Conservation (phyloP, 1,139 yeast species). For the Kodamaea sp. region DNA sequence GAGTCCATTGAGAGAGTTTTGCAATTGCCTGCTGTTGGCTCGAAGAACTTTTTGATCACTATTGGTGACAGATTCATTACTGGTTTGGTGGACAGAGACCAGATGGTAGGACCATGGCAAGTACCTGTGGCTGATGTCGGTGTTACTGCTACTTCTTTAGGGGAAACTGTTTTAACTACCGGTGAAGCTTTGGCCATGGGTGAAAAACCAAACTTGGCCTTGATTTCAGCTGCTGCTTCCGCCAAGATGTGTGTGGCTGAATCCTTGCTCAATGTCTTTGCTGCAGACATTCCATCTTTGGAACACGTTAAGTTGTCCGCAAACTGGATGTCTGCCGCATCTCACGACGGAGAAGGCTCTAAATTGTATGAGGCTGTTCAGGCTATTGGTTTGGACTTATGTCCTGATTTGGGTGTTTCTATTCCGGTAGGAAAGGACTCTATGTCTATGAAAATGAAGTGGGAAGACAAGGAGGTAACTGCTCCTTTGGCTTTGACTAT, state of each 20-base stretch:
- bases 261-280: conserved; percentile 82
- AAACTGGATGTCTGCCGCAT: conserved; percentile 99
- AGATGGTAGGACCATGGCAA: conserved; percentile 99
- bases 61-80: conserved; percentile 97
- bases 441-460: conserved; percentile 99
- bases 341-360: conserved; percentile 94
- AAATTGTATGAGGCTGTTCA: conserved; percentile 95
- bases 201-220: conserved; percentile 89
- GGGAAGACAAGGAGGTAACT: conserved; percentile 91
- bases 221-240: conserved; percentile 91
- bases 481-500: conserved; percentile 92
- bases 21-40: conserved; percentile 91
- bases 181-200: conserved; percentile 99
- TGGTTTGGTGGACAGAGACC: conserved; percentile 96
- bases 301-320: conserved; percentile 87
- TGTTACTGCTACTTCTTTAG: conserved; percentile 89
- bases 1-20: conserved; percentile 84
- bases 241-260: conserved; percentile 98
- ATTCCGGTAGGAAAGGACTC: conserved; percentile 99
- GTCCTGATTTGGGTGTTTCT: conserved; percentile 88
- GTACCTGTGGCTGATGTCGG: conserved; percentile 99
- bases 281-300: conserved; percentile 82
- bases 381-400: conserved; percentile 91
- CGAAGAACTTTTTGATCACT: conserved; percentile 91
- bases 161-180: conserved; percentile 64